Conservation (phyloP, 2,329 filamentous ascomycete genomes). For the Diaporthe vaccinii region DNA sequence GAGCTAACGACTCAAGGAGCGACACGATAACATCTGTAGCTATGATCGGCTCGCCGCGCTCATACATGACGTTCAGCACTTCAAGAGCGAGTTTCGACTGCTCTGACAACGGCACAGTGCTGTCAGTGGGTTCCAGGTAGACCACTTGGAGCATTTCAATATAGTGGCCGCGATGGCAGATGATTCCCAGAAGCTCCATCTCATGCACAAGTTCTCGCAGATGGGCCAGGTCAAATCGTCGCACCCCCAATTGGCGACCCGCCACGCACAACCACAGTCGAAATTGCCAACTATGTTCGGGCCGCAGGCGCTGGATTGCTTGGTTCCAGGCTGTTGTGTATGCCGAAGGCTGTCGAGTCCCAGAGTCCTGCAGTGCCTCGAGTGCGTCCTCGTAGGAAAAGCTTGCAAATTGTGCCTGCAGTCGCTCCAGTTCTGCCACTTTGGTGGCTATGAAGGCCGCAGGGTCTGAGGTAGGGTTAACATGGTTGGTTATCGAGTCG, state of each 20-base stretch:
- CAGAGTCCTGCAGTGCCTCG: slow-evolving; percentile 29
- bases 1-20: slow-evolving; percentile 59
- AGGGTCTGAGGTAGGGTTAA: slow-evolving; percentile 41
- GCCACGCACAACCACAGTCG: slow-evolving; percentile 50
- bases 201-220: slow-evolving; percentile 52
- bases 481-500: slow-evolving; percentile 27
- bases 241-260: slow-evolving; percentile 42
- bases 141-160: slow-evolving; percentile 55
- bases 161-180: slow-evolving; percentile 52
- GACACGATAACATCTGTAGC: slow-evolving; percentile 63
- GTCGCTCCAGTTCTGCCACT: slow-evolving; percentile 34
- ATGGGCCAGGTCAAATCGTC: slow-evolving; percentile 40
- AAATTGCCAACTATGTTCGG: slow-evolving; percentile 51
- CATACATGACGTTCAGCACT: slow-evolving; percentile 59
- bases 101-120: slow-evolving; percentile 45
- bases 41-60: slow-evolving; percentile 59
- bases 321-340: slow-evolving; percentile 41
- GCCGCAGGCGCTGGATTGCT: slow-evolving; percentile 47
- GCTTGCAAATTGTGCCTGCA: slow-evolving; percentile 29
- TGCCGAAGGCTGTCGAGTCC: slow-evolving; percentile 28
- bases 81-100: slow-evolving; percentile 57
- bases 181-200: slow-evolving; percentile 54
- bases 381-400: slow-evolving; percentile 25
- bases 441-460: slow-evolving; percentile 24
- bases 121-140: slow-evolving; percentile 46